Conservation (phyloP, 2,329 filamentous ascomycete genomes). For the Stagonosporopsis rhizophila region DNA sequence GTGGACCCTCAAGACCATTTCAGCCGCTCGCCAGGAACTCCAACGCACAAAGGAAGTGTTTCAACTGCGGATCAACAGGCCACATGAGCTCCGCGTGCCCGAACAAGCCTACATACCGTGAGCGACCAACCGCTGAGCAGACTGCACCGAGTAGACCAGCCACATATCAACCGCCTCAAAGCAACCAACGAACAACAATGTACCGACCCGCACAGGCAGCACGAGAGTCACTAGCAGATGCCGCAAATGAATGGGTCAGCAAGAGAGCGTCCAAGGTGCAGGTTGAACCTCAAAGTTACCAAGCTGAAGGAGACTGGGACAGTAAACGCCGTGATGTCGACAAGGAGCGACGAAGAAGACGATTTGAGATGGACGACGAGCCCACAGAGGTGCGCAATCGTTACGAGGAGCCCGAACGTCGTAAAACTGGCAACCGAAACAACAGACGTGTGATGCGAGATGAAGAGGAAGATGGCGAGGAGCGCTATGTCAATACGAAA, state of each 20-base stretch:
- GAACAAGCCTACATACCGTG: conserved; percentile 34
- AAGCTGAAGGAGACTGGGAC: conserved; percentile 22
- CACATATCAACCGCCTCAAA: conserved; percentile 20
- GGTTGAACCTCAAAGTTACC: conserved; percentile 18
- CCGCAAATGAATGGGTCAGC: conserved; percentile 37
- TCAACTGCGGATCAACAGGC: conserved; percentile 38
- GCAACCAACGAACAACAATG: conserved; percentile 6
- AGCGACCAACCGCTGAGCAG: conserved; percentile 13
- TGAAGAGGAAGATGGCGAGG: conserved; percentile 36
- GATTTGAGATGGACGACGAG: conserved; percentile 37
- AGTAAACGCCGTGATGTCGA: conserved; percentile 28
- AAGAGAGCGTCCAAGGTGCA: conserved; percentile 26
- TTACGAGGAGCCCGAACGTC: conserved; percentile 42
- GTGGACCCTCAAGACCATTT: conserved; percentile 23
- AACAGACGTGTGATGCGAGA: conserved; percentile 33
- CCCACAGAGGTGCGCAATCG: conserved; percentile 32
- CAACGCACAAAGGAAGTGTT: conserved; percentile 36
- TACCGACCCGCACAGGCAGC: background rate
- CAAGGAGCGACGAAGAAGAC: conserved; percentile 32
- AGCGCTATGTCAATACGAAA: conserved; percentile 30
- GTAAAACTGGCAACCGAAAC: conserved; percentile 22
- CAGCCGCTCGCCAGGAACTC: conserved; percentile 34
- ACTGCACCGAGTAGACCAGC: conserved; percentile 6
- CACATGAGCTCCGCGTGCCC: conserved; percentile 37
- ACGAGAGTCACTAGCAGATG: conserved; percentile 32